phyloP scores from a whole-genome alignment of 1,284 basidiomycete genomes.

The Rhodotorula sp. region DNA sequence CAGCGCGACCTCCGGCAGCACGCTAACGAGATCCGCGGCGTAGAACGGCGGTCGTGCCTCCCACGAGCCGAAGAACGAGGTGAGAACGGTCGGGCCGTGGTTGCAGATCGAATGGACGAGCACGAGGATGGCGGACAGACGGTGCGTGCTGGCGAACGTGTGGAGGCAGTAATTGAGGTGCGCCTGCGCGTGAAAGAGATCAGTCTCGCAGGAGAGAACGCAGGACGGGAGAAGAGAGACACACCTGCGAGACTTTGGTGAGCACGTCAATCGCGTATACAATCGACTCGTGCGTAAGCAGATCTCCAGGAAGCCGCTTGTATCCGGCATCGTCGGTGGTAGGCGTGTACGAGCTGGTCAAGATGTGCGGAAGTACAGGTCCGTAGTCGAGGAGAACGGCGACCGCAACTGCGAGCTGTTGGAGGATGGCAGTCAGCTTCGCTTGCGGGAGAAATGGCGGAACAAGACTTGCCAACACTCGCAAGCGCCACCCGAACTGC shows the following conservation, averaged over 20 bases:
- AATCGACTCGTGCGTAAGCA: too few species aligned
- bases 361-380: too few species aligned
- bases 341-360: too few species aligned
- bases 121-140: neutral
- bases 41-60: neutral
- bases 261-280: too few species aligned
- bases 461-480: neutral
- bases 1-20: neutral
- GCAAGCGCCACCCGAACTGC: neutral
- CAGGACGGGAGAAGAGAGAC: neutral
- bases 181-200: neutral
- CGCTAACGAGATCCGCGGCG: neutral
- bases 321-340: too few species aligned
- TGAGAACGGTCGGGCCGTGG: neutral
- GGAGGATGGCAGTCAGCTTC: neutral
- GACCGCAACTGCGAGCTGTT: too few species aligned
- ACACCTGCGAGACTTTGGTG: neutral
- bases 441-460: neutral
- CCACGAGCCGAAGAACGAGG: constrained; percentile 1
- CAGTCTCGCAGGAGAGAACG: neutral
- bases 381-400: too few species aligned
- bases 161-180: constrained; percentile 1
- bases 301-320: too few species aligned
- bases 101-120: neutral
- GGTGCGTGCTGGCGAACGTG: neutral